Evolutionary conservation across 805 yeast genomes (phyloP).

Genomic region (Lipomyces yamadae): DNA sequence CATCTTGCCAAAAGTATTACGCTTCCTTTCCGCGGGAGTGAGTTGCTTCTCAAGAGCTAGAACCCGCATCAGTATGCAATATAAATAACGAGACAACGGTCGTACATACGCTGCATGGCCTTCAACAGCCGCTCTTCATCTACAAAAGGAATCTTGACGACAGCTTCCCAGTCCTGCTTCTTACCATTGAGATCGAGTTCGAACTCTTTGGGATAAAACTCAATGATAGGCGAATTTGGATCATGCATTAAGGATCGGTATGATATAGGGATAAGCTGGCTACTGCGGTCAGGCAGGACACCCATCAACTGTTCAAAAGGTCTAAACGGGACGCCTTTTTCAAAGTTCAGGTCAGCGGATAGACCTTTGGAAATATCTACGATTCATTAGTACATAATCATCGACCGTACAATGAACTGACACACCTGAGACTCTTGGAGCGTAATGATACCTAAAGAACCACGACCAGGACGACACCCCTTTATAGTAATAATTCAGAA

Average conservation of each 20-base stretch:
- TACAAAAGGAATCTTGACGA: constrained; percentile 88
- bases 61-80: neutral
- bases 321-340: constrained; percentile 75
- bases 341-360: constrained; percentile 59
- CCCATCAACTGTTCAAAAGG: constrained; percentile 98
- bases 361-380: constrained; percentile 74
- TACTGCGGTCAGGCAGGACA: constrained; percentile 92
- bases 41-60: constrained; percentile 60
- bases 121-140: constrained; percentile 75
- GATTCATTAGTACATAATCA: no score
- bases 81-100: neutral
- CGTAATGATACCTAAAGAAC: constrained; percentile 87
- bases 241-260: constrained; percentile 82
- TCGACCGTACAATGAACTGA: neutral
- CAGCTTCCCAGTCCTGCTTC: constrained; percentile 97
- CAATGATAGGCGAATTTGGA: constrained; percentile 80
- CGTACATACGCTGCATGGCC: constrained; percentile 61
- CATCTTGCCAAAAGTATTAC: constrained; percentile 78
- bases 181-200: constrained; percentile 92
- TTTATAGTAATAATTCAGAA: constrained; percentile 81
- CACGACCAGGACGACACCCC: constrained; percentile 97
- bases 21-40: constrained; percentile 67
- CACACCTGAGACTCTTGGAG: constrained; percentile 79
- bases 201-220: constrained; percentile 88
- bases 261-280: constrained; percentile 71